phyloP scores from a whole-genome alignment of 202 grass and related monocot genomes.

The Hordeum pubiflorum region DNA sequence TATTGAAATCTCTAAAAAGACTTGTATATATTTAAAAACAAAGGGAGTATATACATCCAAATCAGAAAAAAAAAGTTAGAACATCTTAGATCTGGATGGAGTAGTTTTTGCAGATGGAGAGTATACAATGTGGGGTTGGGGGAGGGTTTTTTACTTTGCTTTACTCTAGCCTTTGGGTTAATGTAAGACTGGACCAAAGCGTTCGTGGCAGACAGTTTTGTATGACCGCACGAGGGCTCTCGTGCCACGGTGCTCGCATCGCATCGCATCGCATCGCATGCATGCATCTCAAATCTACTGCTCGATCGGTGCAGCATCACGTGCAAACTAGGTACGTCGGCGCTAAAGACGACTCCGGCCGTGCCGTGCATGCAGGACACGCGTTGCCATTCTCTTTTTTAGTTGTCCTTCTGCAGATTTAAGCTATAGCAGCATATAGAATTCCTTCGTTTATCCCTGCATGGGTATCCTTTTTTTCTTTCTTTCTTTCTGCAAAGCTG shows the following conservation, averaged over 20 bases:
- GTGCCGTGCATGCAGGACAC: neutral
- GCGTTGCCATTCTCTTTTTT: neutral
- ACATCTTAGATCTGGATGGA: too few relatives aligned
- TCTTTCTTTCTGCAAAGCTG: neutral
- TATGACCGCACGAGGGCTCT: neutral
- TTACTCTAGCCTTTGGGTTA: too few relatives aligned
- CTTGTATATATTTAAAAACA: too few relatives aligned
- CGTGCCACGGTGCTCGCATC: neutral
- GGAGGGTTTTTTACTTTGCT: too few relatives aligned
- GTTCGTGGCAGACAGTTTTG: constrained; percentile 5
- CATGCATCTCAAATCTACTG: neutral
- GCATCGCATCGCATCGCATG: neutral
- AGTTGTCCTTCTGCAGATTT: neutral
- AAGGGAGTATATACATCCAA: too few relatives aligned
- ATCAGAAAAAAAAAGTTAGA: too few relatives aligned
- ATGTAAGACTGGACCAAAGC: neutral
- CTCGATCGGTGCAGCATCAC: neutral
- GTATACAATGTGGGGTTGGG: too few relatives aligned
- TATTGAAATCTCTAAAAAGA: too few relatives aligned
- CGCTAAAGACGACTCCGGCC: neutral
- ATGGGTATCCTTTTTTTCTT: neutral
- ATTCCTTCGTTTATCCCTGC: neutral
- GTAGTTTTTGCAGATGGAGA: neutral
- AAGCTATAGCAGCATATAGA: neutral
- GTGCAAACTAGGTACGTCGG: neutral